Base-by-base conservation (phyloP, 78 protist species). In the Carpediemonas membranifera region DNA sequence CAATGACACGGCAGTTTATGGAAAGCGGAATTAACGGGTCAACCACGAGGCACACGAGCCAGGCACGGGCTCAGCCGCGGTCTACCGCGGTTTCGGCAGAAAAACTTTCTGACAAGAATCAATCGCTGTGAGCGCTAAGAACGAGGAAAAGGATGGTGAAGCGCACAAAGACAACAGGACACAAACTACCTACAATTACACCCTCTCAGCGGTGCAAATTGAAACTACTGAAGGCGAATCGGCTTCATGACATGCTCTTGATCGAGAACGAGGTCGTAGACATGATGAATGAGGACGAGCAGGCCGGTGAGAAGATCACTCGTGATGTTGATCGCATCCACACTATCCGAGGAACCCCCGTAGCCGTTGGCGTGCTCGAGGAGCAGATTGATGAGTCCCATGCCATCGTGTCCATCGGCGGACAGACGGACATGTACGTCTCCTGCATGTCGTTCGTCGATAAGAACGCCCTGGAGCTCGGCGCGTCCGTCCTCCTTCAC, bases 311-410 rank as follows among this genome's bases (percentile, higher is more conserved):
- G 14, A 18, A 41, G 13, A 7, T 59, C 34, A 36, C 21, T 37
- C n/a, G 34, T 1, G 24, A 25, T 50, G 9, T 24, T 41, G 34
- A 27, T 18, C 2, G 37, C 30, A 89, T 94, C 36, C 97, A 96
- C 16, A 98, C 92, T 34, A 65, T 96, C 24, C 78, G 99, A 15
- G 98, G 98, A n/a, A 66, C 94, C 31, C 99, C 99, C 31, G 66
- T 91, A 71, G 86, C 87, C 14, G 96, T 97, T 14, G 98, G 98
- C 19, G 73, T 73, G 7, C 84, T 97, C 7, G 99, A 97, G 70
- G 99, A 97, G 78, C 89, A 94, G 54, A 86, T 97, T 28, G 98
- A 95, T 69, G 98, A 95, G 59, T 80, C 88, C 56, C 98, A 95
- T 76, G 96, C 94, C 7, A 92, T 96, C 63, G 72, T 78, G 66